These are phyloP conservation scores for Tylopilus sp. DNA, from an alignment of 1,284 basidiomycete species.

Conservation along the genomic window DNA sequence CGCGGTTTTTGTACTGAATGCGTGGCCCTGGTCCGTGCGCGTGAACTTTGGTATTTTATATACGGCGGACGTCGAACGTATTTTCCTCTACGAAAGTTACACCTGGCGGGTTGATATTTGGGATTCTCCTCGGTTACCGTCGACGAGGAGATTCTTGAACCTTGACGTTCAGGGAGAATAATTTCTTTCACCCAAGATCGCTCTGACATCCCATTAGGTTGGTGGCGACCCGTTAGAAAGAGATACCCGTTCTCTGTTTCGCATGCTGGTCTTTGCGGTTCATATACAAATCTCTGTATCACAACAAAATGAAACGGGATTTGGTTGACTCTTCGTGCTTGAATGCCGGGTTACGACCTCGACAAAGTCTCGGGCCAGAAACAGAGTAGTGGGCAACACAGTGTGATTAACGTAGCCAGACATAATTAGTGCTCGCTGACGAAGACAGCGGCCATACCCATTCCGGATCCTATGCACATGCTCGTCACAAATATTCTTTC, in stretches of 20 bases:
- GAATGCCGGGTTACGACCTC: neutral
- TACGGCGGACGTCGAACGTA: constrained; percentile 7
- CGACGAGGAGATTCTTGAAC: constrained; percentile 50
- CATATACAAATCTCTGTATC: no score
- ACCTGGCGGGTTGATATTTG: constrained; percentile 71
- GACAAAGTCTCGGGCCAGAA: neutral
- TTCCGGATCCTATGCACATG: constrained; percentile 95
- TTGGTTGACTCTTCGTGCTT: no score
- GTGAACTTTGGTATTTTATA: constrained; percentile 26
- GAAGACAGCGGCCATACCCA: constrained; percentile 84
- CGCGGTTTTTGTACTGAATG: constrained; percentile 21
- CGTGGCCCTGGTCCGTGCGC: constrained; percentile 55
- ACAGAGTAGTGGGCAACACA: no score
- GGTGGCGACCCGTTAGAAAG: constrained; percentile 37
- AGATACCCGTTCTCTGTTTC: constrained; percentile 13
- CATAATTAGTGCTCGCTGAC: constrained; percentile 78
- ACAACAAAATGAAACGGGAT: no score
- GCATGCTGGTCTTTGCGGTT: no score
- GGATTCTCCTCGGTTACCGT: constrained; percentile 39
- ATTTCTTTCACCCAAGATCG: constrained; percentile 49
- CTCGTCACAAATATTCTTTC: constrained; percentile 81
- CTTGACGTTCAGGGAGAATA: constrained; percentile 45
- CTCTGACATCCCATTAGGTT: constrained; percentile 29
- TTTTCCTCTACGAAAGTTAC: constrained; percentile 56
- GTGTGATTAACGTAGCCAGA: no score